These are phyloP conservation scores for Gentiana straminea DNA, from an alignment of 257 asterid genomes.

Conservation along the genomic window DNA sequence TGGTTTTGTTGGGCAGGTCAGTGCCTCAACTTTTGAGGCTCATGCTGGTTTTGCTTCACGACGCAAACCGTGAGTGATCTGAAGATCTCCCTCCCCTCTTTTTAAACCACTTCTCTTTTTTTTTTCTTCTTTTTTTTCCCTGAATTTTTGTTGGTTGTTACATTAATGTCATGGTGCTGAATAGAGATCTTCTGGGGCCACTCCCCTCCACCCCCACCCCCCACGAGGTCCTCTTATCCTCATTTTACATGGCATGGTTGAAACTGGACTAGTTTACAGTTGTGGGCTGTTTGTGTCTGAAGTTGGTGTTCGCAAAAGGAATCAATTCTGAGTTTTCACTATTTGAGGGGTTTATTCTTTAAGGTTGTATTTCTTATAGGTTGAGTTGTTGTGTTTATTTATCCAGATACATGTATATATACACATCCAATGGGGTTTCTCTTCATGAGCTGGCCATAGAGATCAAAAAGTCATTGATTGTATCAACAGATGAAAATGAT, in stretches of 20 bases:
- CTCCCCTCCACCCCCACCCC: not conserved
- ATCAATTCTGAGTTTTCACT: not conserved
- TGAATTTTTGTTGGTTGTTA: too few relatives aligned
- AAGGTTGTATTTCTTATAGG: not conserved
- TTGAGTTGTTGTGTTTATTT: slow-evolving; percentile 3
- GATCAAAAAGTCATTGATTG: slow-evolving; percentile 31
- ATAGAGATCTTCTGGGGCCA: too few relatives aligned
- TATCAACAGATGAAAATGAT: slow-evolving; percentile 62
- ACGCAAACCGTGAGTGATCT: slow-evolving; percentile 78
- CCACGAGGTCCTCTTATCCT: too few relatives aligned
- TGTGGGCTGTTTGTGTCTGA: not conserved
- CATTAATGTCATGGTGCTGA: too few relatives aligned
- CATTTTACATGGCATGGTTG: not conserved
- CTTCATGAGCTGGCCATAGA: slow-evolving; percentile 63
- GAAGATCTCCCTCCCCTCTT: not conserved
- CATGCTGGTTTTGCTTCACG: slow-evolving; percentile 93
- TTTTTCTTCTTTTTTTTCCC: not conserved
- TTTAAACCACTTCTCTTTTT: not conserved
- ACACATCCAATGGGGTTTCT: slow-evolving; percentile 66
- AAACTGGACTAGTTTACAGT: not conserved
- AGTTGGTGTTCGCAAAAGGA: not conserved
- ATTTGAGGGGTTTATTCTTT: not conserved
- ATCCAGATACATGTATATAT: slow-evolving; percentile 71
- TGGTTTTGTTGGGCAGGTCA: slow-evolving; percentile 45
- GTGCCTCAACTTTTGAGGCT: slow-evolving; percentile 86